Evolutionary conservation across 2,329 filamentous ascomycete genomes (phyloP), one percentile per base, ranked within the genome.

Genomic region (Xylaria sp.): DNA sequence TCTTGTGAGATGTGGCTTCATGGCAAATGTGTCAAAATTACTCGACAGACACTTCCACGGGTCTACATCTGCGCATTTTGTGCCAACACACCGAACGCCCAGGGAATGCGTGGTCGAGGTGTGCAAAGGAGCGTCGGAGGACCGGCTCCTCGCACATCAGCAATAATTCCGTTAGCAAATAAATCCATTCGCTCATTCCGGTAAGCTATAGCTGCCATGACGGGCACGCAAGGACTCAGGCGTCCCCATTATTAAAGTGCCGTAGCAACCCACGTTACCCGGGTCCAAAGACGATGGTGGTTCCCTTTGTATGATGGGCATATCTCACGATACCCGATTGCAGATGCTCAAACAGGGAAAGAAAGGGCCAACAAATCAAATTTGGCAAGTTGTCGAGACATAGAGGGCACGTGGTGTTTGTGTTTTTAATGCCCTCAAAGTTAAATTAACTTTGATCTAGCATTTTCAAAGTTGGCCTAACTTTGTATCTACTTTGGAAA

Each of bases 1-100:
- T 88, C 87, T 28, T 91, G 89, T 75, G 88, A 90, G 74, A 86
- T 89, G 81, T 89, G 86, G 84, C 84, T 90, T 36, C 89, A 91
- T 75, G 87, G 86, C n/a, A 83, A 83, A 65, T 91, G 89, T 75
- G 83, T 90, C 73, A 88, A 88, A 69, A 86, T 90, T 70, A 86
- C 84, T 54, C 83, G 83, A 57, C 83, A 85, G 65, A 84, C 83
- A n/a, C 83, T 87, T 72, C 87, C 88, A 5, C 82, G 83, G 13
- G 86, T 90, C 5, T 91, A 90, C 72, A 87, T 90, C 42, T 91
- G 89, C 75, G 84, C 86, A 1, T 90, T 88, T 69, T 91, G 89
- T 74, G 86, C 86, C 23, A 85, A 89, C 71, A 89, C 87, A 9
- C 85, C 87, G 1, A 87, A 84, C 67, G 82, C 84, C 75, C 82